Conservation (phyloP, 108 stramenopile species). For the Pseudonitzschia pungens region DNA sequence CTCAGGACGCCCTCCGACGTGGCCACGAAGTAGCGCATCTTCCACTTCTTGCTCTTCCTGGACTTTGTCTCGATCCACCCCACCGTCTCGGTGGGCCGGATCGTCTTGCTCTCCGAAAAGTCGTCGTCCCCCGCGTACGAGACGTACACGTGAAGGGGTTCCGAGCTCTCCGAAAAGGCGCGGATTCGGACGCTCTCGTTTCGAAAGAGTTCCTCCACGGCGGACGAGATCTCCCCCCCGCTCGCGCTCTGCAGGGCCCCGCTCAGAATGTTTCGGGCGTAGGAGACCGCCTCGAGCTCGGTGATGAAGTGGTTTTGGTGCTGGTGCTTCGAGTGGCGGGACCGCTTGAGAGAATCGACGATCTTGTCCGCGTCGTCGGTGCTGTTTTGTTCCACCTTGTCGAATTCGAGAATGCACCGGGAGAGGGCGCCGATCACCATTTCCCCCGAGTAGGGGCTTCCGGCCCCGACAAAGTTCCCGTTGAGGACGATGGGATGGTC, state of each 20-base stretch:
- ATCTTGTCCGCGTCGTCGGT: background rate
- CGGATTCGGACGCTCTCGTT: slow-evolving; percentile 46
- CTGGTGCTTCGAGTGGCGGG: too few relatives aligned
- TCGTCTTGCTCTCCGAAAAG: slow-evolving; percentile 36
- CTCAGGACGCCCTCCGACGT: slow-evolving; percentile 58
- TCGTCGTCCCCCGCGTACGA: slow-evolving; percentile 55
- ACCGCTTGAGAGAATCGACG: slow-evolving; percentile 21
- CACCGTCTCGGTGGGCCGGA: slow-evolving; percentile 16
- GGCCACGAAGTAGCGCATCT: slow-evolving; percentile 55
- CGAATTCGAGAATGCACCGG: slow-evolving; percentile 61
- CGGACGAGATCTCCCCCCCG: slow-evolving; percentile 57
- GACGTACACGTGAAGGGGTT: slow-evolving; percentile 43
- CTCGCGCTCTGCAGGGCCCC: slow-evolving; percentile 55
- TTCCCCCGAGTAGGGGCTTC: slow-evolving; percentile 63
- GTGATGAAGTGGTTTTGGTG: slow-evolving; percentile 22
- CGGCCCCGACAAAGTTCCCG: slow-evolving; percentile 53
- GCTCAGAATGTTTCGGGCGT: slow-evolving; percentile 74
- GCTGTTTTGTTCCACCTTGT: slow-evolving; percentile 44
- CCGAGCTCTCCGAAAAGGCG: slow-evolving; percentile 24
- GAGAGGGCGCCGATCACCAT: slow-evolving; percentile 74
- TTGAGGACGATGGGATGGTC: slow-evolving; percentile 71
- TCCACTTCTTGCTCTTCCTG: slow-evolving; percentile 51
- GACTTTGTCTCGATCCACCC: slow-evolving; percentile 38
- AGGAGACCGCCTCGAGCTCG: slow-evolving; percentile 72
- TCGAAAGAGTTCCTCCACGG: slow-evolving; percentile 55